Evolutionary conservation across 1,284 basidiomycete genomes (phyloP).

Genomic region (Ceratorhiza oryzae-sativae): DNA sequence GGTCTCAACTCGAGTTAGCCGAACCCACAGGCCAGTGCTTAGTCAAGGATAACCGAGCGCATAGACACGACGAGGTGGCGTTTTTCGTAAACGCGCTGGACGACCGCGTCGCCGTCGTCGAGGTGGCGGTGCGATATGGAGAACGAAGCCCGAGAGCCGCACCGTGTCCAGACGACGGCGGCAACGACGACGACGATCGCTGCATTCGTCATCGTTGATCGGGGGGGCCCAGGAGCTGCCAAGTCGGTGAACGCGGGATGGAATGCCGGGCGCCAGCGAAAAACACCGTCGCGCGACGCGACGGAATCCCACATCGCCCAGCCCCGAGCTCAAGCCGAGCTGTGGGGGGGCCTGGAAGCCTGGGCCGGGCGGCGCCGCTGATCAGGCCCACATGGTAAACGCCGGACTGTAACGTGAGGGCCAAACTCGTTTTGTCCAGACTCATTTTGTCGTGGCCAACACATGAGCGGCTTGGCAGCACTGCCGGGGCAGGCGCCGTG

Average conservation of each 20-base stretch:
- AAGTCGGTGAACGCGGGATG: neutral
- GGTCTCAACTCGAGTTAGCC: neutral
- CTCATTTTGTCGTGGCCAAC: too few species aligned
- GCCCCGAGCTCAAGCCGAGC: neutral
- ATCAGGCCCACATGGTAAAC: neutral
- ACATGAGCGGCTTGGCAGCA: slow-evolving; percentile 6
- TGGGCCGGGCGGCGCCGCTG: neutral
- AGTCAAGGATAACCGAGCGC: neutral
- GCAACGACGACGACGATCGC: slow-evolving; percentile 5
- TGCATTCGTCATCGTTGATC: slow-evolving; percentile 13
- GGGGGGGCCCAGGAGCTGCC: too few species aligned
- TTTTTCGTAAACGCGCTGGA: neutral
- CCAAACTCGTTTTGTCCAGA: slow-evolving; percentile 15
- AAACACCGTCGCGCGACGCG: neutral
- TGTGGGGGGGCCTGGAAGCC: neutral
- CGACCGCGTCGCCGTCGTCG: too few species aligned
- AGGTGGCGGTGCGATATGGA: slow-evolving; percentile 15
- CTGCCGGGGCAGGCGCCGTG: neutral
- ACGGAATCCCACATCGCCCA: neutral
- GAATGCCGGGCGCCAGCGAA: neutral
- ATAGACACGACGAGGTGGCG: neutral
- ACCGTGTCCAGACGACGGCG: neutral
- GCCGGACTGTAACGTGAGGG: neutral
- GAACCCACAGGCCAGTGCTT: neutral
- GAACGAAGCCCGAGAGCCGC: slow-evolving; percentile 6